Conservation (phyloP, 2,329 filamentous ascomycete genomes). For the Colletotrichum somersetense region DNA sequence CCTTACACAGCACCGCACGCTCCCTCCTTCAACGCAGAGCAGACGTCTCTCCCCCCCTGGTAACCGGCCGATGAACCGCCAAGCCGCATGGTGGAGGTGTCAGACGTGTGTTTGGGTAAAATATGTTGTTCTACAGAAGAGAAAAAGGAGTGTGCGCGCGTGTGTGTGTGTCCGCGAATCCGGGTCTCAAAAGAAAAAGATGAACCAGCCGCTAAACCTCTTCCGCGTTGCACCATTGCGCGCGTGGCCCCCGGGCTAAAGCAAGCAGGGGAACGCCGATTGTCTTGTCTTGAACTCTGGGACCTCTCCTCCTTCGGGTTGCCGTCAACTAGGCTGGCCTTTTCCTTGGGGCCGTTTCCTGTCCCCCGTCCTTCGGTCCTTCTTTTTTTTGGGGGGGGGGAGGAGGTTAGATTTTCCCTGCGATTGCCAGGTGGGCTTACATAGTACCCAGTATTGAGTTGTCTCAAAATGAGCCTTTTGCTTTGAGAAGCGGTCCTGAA, state of each 20-base stretch:
- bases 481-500: constrained; percentile 9
- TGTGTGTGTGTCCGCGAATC: background rate
- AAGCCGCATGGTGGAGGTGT: constrained; percentile 16
- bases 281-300: background rate
- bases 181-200: background rate
- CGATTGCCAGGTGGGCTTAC: background rate
- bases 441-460: background rate
- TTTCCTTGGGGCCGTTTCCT: background rate
- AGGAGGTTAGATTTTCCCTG: too few relatives aligned
- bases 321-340: background rate
- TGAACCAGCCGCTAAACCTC: background rate
- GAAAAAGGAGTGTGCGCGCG: too few relatives aligned
- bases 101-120: background rate
- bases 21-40: constrained; percentile 14
- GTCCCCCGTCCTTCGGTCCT: constrained; percentile 4
- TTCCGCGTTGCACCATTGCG: constrained; percentile 6
- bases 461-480: background rate
- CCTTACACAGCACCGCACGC: constrained; percentile 2
- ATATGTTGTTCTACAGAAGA: background rate
- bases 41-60: background rate
- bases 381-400: too few relatives aligned
- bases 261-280: background rate
- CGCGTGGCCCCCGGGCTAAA: background rate
- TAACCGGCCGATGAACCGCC: constrained; percentile 10
- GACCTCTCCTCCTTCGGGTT: background rate